Conservation (phyloP, 257 asterid genomes). For the Primulina tabacum region DNA sequence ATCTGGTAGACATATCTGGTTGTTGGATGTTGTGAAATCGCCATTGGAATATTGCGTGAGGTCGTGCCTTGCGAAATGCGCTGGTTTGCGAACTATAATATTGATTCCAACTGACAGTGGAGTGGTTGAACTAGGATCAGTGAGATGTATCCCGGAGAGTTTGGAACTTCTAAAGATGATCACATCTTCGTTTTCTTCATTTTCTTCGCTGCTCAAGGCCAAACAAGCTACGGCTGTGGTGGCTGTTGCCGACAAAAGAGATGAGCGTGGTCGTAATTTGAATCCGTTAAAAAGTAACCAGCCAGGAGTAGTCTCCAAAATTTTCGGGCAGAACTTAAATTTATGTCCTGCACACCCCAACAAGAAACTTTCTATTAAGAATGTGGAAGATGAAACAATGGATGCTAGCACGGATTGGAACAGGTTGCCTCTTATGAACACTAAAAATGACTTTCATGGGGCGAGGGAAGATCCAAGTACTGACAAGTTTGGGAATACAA, state of each 20-base stretch:
- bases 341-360: no score
- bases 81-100: slow-evolving; percentile 81
- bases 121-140: slow-evolving; percentile 89
- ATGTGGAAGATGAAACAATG: no score
- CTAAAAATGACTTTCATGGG: slow-evolving; percentile 18
- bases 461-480: slow-evolving; percentile 45
- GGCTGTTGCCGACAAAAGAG: slow-evolving; percentile 23
- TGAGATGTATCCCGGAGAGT: slow-evolving; percentile 66
- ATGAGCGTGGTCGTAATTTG: slow-evolving; percentile 13
- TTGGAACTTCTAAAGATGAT: slow-evolving; percentile 50
- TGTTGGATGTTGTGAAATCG: slow-evolving; percentile 47
- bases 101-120: slow-evolving; percentile 85
- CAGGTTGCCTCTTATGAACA: no score
- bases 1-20: slow-evolving; percentile 64
- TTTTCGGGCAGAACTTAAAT: no score
- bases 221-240: slow-evolving; percentile 44
- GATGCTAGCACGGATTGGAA: no score
- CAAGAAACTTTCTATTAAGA: no score
- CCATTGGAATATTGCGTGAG: slow-evolving; percentile 62
- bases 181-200: slow-evolving; percentile 55
- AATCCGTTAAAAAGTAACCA: not conserved
- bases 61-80: slow-evolving; percentile 75
- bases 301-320: no score
- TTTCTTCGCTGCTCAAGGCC: slow-evolving; percentile 35
- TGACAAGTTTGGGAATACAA: slow-evolving; percentile 47